Conservation (phyloP, 371 early-diverging fungal species). For the Gilbertella persicaria region DNA sequence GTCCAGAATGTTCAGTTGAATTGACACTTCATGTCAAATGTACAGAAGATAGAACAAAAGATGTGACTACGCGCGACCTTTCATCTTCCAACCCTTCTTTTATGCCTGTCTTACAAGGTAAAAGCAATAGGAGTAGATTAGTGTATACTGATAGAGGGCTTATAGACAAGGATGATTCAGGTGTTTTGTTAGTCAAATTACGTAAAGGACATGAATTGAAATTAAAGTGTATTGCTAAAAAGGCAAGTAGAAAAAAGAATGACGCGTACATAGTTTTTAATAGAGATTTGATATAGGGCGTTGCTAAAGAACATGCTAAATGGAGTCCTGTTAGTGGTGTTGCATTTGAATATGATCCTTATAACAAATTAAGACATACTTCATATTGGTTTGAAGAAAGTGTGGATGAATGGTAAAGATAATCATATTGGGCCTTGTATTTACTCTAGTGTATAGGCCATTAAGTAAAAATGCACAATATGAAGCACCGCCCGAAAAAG, state of each 20-base stretch:
- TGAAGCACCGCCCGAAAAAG: conserved; percentile 65
- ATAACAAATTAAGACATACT: conserved; percentile 93
- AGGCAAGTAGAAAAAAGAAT: conserved; percentile 39
- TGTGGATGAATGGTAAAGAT: conserved; percentile 86
- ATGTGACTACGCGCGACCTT: conserved; percentile 86
- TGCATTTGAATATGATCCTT: conserved; percentile 96
- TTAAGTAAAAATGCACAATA: conserved; percentile 72
- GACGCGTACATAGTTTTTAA: neutral
- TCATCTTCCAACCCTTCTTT: conserved; percentile 77
- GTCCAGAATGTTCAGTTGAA: conserved; percentile 90
- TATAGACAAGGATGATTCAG: conserved; percentile 66
- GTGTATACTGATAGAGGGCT: neutral
- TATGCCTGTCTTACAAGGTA: conserved; percentile 74
- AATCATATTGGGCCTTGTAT: too few relatives aligned
- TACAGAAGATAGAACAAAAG: conserved; percentile 70
- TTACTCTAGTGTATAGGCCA: too few relatives aligned
- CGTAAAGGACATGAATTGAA: conserved; percentile 92
- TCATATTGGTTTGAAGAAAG: conserved; percentile 95
- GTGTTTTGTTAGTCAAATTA: conserved; percentile 90
- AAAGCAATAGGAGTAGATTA: neutral
- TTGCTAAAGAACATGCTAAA: conserved; percentile 98
- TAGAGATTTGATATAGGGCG: conserved; percentile 63
- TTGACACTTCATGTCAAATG: conserved; percentile 86
- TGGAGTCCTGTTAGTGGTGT: conserved; percentile 97
- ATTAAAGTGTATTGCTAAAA: conserved; percentile 85